Evolutionary conservation across 306 rosid genomes (phyloP).

Genomic region (Vigna mungo): DNA sequence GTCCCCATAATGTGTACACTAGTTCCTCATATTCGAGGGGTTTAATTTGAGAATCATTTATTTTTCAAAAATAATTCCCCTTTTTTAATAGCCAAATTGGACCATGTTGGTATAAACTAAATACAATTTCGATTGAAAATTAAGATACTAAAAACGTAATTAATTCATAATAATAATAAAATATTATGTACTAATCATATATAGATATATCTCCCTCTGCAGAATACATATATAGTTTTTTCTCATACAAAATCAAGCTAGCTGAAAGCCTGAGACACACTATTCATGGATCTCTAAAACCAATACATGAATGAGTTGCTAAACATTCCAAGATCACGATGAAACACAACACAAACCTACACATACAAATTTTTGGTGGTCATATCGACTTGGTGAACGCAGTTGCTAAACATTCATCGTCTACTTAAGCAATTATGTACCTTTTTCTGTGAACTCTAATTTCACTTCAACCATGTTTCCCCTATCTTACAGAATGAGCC

Average conservation of each 20-base stretch:
- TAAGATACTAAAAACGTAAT: too few species aligned
- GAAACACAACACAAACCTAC: slow-evolving; percentile 38
- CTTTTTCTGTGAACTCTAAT: background rate
- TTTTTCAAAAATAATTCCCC: too few species aligned
- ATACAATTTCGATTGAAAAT: too few species aligned
- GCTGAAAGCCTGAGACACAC: slow-evolving; percentile 27
- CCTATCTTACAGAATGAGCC: too few species aligned
- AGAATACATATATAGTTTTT: slow-evolving; percentile 18
- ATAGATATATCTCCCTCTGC: background rate
- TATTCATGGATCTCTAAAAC: slow-evolving; percentile 40
- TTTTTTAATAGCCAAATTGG: too few species aligned
- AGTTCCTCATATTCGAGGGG: too few species aligned
- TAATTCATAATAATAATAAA: too few species aligned
- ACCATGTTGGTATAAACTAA: too few species aligned
- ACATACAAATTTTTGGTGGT: slow-evolving; percentile 37
- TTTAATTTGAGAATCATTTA: too few species aligned
- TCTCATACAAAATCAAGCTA: slow-evolving; percentile 11
- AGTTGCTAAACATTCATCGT: slow-evolving; percentile 26
- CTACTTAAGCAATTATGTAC: background rate
- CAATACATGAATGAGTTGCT: slow-evolving; percentile 33
- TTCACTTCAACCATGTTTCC: background rate
- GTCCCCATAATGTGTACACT: too few species aligned
- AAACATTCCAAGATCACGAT: slow-evolving; percentile 43
- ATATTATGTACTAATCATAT: too few species aligned
- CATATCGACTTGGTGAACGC: slow-evolving; percentile 35